Evolutionary conservation across 768 basidiomycete genomes (phyloP).

Genomic region (Lentinula boryana): DNA sequence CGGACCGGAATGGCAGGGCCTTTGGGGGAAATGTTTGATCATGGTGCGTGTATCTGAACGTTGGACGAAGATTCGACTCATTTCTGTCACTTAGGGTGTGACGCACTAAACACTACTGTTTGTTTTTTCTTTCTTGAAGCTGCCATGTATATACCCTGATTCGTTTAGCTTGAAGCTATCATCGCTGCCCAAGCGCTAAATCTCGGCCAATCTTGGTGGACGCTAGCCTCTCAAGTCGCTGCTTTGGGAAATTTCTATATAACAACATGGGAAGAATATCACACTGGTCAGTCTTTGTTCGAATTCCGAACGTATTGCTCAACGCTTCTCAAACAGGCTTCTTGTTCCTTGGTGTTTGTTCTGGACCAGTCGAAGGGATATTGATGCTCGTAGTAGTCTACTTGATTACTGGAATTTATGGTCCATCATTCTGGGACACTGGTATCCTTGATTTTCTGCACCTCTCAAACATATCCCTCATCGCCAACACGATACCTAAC

Average conservation of each 20-base stretch:
- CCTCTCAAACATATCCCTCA: background rate
- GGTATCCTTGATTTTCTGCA: background rate
- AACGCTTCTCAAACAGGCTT: constrained; percentile 42
- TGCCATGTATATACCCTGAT: background rate
- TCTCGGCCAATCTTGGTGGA: constrained; percentile 96
- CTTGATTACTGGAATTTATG: constrained; percentile 70
- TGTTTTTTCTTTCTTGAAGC: background rate
- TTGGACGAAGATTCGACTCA: background rate
- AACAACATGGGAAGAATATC: constrained; percentile 82
- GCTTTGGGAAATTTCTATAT: constrained; percentile 76
- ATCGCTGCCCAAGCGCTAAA: constrained; percentile 82
- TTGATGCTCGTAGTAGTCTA: constrained; percentile 78
- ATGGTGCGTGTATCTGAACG: constrained; percentile 46
- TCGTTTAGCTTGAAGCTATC: constrained; percentile 73
- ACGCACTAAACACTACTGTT: constrained; percentile 94
- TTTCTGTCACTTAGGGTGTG: constrained; percentile 52
- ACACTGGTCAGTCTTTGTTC: constrained; percentile 55
- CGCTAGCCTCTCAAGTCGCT: constrained; percentile 77
- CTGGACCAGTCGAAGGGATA: constrained; percentile 96
- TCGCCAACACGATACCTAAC: background rate
- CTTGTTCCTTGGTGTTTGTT: constrained; percentile 88
- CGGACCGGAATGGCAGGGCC: constrained; percentile 98
- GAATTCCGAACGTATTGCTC: background rate
- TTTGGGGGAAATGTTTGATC: constrained; percentile 97
- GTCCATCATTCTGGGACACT: constrained; percentile 23